Conservation (phyloP, 2,329 filamentous ascomycete species). For the Penicillium oxalicum region DNA sequence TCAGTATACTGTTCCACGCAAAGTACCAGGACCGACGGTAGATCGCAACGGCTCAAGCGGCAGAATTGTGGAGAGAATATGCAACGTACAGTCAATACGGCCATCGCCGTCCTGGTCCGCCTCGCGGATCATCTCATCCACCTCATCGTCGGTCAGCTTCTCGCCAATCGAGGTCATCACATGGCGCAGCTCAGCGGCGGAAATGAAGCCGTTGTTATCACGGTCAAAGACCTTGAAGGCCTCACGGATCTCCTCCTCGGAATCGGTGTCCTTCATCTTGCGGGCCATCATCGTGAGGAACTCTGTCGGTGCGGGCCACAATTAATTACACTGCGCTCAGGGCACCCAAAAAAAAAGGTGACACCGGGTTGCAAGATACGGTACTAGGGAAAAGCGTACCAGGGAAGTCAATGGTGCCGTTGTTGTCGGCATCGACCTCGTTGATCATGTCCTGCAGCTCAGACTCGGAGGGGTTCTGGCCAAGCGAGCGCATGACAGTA, state of each 20-base stretch:
- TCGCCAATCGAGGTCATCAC: constrained; percentile 91
- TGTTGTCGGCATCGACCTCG: constrained; percentile 88
- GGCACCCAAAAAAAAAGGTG: too few relatives aligned
- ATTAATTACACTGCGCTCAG: neutral
- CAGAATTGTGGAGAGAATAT: too few relatives aligned
- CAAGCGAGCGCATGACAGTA: constrained; percentile 84
- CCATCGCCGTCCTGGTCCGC: constrained; percentile 86
- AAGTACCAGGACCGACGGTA: too few relatives aligned
- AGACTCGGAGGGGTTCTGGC: constrained; percentile 84
- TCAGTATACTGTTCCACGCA: too few relatives aligned
- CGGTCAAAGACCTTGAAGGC: constrained; percentile 88
- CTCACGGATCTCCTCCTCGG: constrained; percentile 83
- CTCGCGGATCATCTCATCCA: constrained; percentile 90
- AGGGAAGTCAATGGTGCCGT: constrained; percentile 86
- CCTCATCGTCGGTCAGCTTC: constrained; percentile 85
- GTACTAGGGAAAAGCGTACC: constrained; percentile 49
- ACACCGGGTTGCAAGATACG: too few relatives aligned
- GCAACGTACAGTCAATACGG: constrained; percentile 71
- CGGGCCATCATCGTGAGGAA: constrained; percentile 91
- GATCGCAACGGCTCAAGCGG: too few relatives aligned
- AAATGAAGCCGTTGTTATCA: constrained; percentile 89
- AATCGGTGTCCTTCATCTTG: constrained; percentile 92
- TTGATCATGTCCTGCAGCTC: constrained; percentile 93
- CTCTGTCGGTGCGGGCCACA: constrained; percentile 46
- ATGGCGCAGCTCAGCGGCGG: constrained; percentile 77